Base-by-base conservation (phyloP, 345 rosid genomes). In the Populus tremula region DNA sequence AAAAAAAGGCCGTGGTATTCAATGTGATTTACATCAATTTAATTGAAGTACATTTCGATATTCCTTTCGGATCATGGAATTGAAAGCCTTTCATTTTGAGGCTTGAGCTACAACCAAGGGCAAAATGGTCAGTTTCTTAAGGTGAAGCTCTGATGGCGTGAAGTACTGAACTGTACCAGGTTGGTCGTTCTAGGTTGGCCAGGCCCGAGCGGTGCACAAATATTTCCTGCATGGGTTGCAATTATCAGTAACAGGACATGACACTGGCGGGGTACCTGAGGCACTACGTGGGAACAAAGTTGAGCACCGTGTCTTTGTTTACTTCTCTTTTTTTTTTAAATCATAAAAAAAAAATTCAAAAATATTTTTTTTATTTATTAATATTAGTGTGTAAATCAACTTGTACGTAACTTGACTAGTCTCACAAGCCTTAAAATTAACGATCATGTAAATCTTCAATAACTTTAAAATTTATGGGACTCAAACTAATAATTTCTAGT, bases 351-450 rank as follows among this genome's bases (percentile, higher is more conserved):
- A 31, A 31, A 25, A 25, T 0, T 25, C 2, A 2, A 31, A 31
- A 33, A 33, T 4, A 33, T 33, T 33, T 33, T 33, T 2, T 33
- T 33, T 33, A 2, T 31, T 33, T 33, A 33, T 33, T 33, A 31
- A 31, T 0, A 2, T 1, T 2, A 0, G 0, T 31, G 3, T 31
- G 0, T 2, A 0, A 0, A 31, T 0, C 3, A 31, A 3, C 0
- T 31, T 31, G 31, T 2, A 2, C 0, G 0, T 0, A 31, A 2
- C 2, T 31, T 3, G 2, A 31, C 33, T 31, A 31, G 2, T 31
- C 33, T 31, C 3, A 2, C 0, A 3, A 2, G 33, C 3, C 3
- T 2, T 31, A 0, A 31, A 2, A 0, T 29, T 29, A 29, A 1
- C 31, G 2, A 29, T 2, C 31, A 29, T 1, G 1, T 33, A 33